Evolutionary conservation across 2,329 filamentous ascomycete species (phyloP).

Genomic region (Metarhizium humberi): DNA sequence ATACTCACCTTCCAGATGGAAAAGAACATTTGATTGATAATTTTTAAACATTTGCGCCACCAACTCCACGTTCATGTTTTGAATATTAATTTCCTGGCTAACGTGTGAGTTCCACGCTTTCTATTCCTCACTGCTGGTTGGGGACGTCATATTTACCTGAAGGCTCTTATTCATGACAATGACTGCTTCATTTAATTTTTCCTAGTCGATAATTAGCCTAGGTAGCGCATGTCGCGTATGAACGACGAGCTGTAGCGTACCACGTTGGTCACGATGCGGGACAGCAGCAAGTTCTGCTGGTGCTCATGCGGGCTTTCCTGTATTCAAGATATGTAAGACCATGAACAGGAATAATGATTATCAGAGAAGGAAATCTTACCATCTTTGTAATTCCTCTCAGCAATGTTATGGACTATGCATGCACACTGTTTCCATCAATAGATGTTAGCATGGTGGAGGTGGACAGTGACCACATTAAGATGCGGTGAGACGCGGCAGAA

Average conservation of each 20-base stretch:
- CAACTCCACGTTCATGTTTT: constrained; percentile 97
- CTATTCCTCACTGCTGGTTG: background rate
- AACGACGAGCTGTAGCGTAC: constrained; percentile 35
- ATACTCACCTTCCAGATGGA: constrained; percentile 81
- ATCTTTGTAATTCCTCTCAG: background rate
- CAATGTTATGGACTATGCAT: background rate
- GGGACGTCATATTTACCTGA: constrained; percentile 45
- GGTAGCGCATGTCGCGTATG: constrained; percentile 20
- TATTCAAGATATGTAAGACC: background rate
- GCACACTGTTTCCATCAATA: background rate
- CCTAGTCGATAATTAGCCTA: constrained; percentile 40
- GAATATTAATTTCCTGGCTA: constrained; percentile 83
- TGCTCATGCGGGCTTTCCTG: constrained; percentile 96
- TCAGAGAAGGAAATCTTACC: background rate
- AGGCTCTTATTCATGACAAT: constrained; percentile 88
- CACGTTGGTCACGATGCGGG: constrained; percentile 94
- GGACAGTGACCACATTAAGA: constrained; percentile 6
- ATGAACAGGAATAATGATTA: background rate
- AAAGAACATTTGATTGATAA: constrained; percentile 95
- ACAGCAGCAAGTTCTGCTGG: constrained; percentile 87
- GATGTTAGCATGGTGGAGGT: background rate
- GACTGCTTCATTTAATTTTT: constrained; percentile 93
- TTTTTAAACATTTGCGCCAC: constrained; percentile 99
- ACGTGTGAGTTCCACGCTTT: background rate
- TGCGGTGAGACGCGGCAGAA: constrained; percentile 28